A percentile compares a stretch with the other conserved stretches of the same genome.
Conservation (phyloP, 768 basidiomycete species). For the Leccinum rimulosum region DNA sequence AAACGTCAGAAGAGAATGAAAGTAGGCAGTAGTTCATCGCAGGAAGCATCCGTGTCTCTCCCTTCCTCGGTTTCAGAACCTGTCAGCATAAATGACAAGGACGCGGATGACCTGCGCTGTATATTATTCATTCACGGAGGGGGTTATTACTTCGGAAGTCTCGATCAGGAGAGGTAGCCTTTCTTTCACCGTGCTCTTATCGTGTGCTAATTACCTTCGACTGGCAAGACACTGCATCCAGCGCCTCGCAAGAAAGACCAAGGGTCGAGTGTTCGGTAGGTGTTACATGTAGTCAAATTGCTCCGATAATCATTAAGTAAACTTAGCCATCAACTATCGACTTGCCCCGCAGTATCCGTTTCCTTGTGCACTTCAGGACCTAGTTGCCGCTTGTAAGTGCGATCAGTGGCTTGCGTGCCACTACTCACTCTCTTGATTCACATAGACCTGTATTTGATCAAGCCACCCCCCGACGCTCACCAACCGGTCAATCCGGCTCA, state of each 20-base stretch:
- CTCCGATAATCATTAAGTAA: slow-evolving; percentile 14
- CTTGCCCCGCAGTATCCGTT: slow-evolving; percentile 98
- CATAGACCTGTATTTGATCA: slow-evolving; percentile 82
- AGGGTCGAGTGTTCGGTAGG: slow-evolving; percentile 81
- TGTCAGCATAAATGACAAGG: slow-evolving; percentile 50
- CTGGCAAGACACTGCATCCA: slow-evolving; percentile 64
- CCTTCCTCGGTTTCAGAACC: slow-evolving; percentile 27
- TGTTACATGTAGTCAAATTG: neutral
- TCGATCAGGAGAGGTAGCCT: slow-evolving; percentile 68
- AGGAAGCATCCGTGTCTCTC: slow-evolving; percentile 12
- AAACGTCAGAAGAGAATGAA: slow-evolving; percentile 47
- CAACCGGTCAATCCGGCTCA: slow-evolving; percentile 74
- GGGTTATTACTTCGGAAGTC: slow-evolving; percentile 82
- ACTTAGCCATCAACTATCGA: slow-evolving; percentile 70
- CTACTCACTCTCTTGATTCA: neutral
- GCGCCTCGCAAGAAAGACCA: slow-evolving; percentile 88
- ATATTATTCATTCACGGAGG: slow-evolving; percentile 82
- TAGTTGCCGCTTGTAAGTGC: slow-evolving; percentile 76
- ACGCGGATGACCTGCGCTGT: slow-evolving; percentile 84
- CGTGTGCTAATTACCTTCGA: slow-evolving; percentile 3
- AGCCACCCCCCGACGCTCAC: slow-evolving; percentile 84
- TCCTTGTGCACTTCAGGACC: slow-evolving; percentile 88
- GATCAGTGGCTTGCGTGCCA: neutral
- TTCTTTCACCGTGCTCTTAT: slow-evolving; percentile 1
- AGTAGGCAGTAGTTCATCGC: slow-evolving; percentile 5